These are phyloP conservation scores for Cymbopogon flexuosus DNA, from an alignment of 202 grass and related monocot species.

Conservation along the genomic window DNA sequence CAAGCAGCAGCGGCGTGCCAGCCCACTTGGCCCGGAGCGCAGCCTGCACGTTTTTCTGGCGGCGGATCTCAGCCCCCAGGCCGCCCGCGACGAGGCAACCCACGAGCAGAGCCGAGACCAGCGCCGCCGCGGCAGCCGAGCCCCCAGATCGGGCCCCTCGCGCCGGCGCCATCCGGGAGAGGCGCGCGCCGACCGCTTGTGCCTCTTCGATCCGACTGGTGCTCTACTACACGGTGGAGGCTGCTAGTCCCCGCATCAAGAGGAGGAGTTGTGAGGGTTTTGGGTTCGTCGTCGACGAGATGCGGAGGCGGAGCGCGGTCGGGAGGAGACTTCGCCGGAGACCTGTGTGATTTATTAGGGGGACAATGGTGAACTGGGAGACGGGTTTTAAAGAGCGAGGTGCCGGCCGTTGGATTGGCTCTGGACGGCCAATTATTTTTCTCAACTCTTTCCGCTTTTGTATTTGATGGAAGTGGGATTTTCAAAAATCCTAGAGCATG, in stretches of 20 bases:
- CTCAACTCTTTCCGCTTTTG: not conserved
- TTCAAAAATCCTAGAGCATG: too few species aligned
- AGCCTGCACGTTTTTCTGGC: conserved; percentile 87
- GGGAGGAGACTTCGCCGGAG: conserved; percentile 42
- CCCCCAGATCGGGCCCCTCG: conserved; percentile 49
- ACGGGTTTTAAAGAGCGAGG: not conserved
- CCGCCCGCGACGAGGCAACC: conserved; percentile 16
- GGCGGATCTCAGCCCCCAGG: conserved; percentile 39
- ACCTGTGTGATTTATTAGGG: not conserved
- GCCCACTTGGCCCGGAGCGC: conserved; percentile 83
- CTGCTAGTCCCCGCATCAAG: conserved; percentile 29
- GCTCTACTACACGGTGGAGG: not conserved
- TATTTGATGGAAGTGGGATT: not conserved
- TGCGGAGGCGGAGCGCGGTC: conserved; percentile 30
- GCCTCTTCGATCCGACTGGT: conserved; percentile 17
- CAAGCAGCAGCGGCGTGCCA: conserved; percentile 79
- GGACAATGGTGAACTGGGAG: not conserved
- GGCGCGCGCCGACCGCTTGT: conserved; percentile 11
- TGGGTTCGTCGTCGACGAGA: conserved; percentile 35
- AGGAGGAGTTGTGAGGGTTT: not conserved
- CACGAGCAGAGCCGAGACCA: conserved; percentile 35
- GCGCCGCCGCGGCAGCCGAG: conserved; percentile 24
- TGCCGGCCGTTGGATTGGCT: not conserved
- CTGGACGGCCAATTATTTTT: not conserved
- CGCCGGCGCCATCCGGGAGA: conserved; percentile 31